Evolutionary conservation across 2,329 filamentous ascomycete species (phyloP).

Genomic region (Clonostachys byssicola): DNA sequence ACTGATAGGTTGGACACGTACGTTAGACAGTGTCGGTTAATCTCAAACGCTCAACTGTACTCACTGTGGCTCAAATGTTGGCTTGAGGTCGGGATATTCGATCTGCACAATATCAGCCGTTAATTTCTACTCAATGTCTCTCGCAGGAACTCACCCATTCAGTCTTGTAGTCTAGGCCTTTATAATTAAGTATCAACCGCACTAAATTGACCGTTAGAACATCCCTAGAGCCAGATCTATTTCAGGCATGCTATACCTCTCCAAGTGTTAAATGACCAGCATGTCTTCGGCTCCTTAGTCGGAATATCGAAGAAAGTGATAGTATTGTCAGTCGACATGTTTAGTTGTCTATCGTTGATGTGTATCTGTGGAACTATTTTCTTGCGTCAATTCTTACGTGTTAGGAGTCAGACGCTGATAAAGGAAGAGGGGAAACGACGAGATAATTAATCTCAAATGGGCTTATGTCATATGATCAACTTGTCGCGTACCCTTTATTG

Average conservation of each 20-base stretch:
- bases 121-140: neutral
- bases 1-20: neutral
- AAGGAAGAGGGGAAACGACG: too few species aligned
- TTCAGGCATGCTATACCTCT: constrained; percentile 39
- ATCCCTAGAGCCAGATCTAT: neutral
- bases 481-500: too few species aligned
- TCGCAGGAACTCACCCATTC: constrained; percentile 38
- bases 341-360: neutral
- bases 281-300: constrained; percentile 35
- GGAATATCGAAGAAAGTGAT: constrained; percentile 58
- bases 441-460: too few species aligned
- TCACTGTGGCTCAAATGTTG: constrained; percentile 45
- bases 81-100: constrained; percentile 59
- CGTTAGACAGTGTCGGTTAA: neutral
- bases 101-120: constrained; percentile 17
- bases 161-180: constrained; percentile 59
- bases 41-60: constrained; percentile 6
- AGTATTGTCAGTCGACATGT: constrained; percentile 16
- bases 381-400: too few species aligned
- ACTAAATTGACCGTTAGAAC: constrained; percentile 28
- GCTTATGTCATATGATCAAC: too few species aligned
- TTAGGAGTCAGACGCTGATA: too few species aligned
- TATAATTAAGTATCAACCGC: constrained; percentile 60
- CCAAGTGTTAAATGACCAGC: constrained; percentile 64
- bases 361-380: too few species aligned